Evolutionary conservation across 192 early-diverging fungal genomes (phyloP).

Genomic region (Backusella circina): DNA sequence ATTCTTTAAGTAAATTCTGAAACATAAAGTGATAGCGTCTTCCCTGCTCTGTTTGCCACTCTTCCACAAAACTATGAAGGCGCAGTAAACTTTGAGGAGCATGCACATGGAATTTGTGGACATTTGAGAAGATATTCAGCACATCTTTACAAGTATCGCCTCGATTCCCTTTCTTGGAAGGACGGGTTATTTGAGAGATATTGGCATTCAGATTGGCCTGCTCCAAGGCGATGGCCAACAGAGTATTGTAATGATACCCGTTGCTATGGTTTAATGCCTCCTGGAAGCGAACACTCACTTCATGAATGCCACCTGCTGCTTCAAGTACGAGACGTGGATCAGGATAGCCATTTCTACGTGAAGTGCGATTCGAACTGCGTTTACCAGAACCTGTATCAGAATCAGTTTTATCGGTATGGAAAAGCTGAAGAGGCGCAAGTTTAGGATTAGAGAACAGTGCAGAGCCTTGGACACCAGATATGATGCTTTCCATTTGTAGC

Average conservation of each 20-base stretch:
- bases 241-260: neutral
- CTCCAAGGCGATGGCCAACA: conserved; percentile 42
- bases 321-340: conserved; percentile 13
- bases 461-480: conserved; percentile 43
- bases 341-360: neutral
- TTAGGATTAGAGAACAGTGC: conserved; percentile 41
- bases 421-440: neutral
- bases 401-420: conserved; percentile 10
- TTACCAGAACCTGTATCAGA: conserved; percentile 35
- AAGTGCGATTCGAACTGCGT: conserved; percentile 22
- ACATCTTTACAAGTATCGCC: conserved; percentile 28
- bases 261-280: neutral
- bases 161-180: conserved; percentile 20
- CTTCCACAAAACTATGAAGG: conserved; percentile 70
- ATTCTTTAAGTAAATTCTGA: conserved; percentile 65
- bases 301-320: conserved; percentile 11
- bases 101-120: conserved; percentile 42
- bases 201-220: conserved; percentile 40
- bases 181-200: conserved; percentile 33
- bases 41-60: conserved; percentile 68
- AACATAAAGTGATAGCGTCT: conserved; percentile 66
- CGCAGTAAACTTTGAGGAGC: conserved; percentile 66
- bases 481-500: conserved; percentile 32
- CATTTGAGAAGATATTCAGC: conserved; percentile 43
- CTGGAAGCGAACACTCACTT: conserved; percentile 5